Evolutionary conservation across 441 rosid species (phyloP).

Genomic region (Adansonia madagascariensis): DNA sequence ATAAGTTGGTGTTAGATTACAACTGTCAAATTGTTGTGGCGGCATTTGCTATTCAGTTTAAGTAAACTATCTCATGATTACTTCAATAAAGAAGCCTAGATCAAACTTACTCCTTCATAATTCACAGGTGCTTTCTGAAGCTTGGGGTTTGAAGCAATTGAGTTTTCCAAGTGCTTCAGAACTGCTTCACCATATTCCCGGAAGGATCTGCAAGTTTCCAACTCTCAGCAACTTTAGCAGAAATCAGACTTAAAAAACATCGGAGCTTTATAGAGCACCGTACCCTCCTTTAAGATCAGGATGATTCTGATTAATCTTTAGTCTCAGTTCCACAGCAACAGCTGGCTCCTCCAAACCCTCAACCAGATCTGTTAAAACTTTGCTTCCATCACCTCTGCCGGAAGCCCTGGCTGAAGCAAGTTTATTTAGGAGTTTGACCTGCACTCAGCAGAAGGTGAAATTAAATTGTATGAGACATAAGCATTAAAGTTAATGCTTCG

Average conservation of each 20-base stretch:
- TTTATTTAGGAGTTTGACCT: constrained; percentile 94
- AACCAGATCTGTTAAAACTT: constrained; percentile 83
- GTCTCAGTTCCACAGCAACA: constrained; percentile 78
- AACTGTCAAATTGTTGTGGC: background rate
- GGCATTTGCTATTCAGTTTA: background rate
- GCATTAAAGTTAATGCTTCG: background rate
- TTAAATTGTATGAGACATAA: background rate
- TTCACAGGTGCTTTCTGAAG: constrained; percentile 86
- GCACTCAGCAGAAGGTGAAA: constrained; percentile 20
- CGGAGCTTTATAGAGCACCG: constrained; percentile 31
- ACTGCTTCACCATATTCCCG: constrained; percentile 92
- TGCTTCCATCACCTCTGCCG: constrained; percentile 72
- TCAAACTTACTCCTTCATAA: constrained; percentile 79
- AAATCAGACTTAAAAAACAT: constrained; percentile 19
- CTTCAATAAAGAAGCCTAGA: background rate
- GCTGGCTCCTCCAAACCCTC: constrained; percentile 82
- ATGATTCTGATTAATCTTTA: constrained; percentile 82
- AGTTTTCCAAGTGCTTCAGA: constrained; percentile 69
- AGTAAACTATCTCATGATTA: background rate
- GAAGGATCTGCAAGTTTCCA: constrained; percentile 66
- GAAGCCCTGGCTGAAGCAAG: constrained; percentile 90
- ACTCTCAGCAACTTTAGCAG: constrained; percentile 19
- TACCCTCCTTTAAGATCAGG: constrained; percentile 95
- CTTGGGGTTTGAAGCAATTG: constrained; percentile 54
- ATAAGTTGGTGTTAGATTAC: background rate